phyloP scores from a whole-genome alignment of 306 rosid species.

The Abrus precatorius region DNA sequence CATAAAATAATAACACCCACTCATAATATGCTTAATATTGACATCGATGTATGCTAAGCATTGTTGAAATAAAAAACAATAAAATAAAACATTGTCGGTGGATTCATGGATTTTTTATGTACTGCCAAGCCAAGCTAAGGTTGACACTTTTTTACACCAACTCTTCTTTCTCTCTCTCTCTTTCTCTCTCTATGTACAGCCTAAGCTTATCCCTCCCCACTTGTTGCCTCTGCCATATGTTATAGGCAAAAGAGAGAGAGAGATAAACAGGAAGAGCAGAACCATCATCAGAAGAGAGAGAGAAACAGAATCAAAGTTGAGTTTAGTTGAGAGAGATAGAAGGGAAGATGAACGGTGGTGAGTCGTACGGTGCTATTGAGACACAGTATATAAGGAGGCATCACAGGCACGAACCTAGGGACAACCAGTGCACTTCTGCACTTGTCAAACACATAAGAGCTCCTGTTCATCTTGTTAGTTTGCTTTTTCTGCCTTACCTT shows the following conservation, averaged over 20 bases:
- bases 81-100: constrained; percentile 71
- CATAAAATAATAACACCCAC: constrained; percentile 35
- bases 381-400: constrained; percentile 85
- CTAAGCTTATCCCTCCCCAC: constrained; percentile 53
- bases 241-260: constrained; percentile 25
- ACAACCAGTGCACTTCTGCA: constrained; percentile 91
- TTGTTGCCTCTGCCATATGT: constrained; percentile 47
- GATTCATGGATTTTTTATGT: constrained; percentile 52
- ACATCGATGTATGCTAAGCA: constrained; percentile 16
- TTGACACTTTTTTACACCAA: constrained; percentile 49
- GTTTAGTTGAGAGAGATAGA: neutral
- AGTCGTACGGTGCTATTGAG: constrained; percentile 61
- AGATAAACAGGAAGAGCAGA: constrained; percentile 14
- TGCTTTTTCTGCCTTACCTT: neutral
- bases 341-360: constrained; percentile 65
- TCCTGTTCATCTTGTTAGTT: constrained; percentile 85
- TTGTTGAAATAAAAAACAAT: neutral
- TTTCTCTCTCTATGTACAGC: constrained; percentile 41
- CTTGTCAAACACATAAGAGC: constrained; percentile 88
- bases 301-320: neutral
- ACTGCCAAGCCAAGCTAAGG: constrained; percentile 61
- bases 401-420: constrained; percentile 80
- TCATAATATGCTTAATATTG: constrained; percentile 41
- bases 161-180: constrained; percentile 41
- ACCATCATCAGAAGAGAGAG: neutral